Percentiles rank a stretch among this genome's conserved stretches.
Evolutionary conservation across 2,329 filamentous ascomycete genomes (phyloP).

Genomic region (Zopfia rhizophila): DNA sequence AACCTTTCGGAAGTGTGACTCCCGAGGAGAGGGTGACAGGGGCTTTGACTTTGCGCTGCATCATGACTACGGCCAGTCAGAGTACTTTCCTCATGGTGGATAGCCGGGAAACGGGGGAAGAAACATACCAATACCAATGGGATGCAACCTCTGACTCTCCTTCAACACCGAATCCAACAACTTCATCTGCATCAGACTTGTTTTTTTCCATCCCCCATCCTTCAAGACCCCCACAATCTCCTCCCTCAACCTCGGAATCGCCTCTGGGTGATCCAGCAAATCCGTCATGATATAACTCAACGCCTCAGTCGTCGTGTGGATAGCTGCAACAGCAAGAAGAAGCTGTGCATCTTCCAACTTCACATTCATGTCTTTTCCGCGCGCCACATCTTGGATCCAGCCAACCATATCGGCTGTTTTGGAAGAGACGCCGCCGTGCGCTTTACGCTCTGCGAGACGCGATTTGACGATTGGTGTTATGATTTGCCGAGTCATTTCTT

Average conservation of each 20-base stretch:
- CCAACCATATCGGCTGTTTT: conserved; percentile 25
- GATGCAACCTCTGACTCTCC: conserved; percentile 2
- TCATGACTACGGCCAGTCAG: too few relatives aligned
- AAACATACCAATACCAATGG: background rate
- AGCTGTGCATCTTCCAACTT: conserved; percentile 51
- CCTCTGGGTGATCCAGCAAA: conserved; percentile 62
- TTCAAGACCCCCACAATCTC: conserved; percentile 61
- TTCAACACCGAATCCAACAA: conserved; percentile 4
- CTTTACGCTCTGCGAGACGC: conserved; percentile 11
- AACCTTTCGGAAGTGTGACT: conserved; percentile 11
- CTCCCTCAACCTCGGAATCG: conserved; percentile 62
- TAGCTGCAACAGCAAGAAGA: conserved; percentile 52
- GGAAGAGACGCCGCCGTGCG: conserved; percentile 20
- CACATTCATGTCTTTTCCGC: conserved; percentile 47
- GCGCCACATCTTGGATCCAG: conserved; percentile 59
- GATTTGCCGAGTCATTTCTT: conserved; percentile 51
- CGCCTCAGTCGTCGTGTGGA: conserved; percentile 56
- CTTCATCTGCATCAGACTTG: conserved; percentile 48
- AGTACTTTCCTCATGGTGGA: too few relatives aligned
- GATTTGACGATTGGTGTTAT: conserved; percentile 33
- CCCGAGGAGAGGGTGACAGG: conserved; percentile 40
- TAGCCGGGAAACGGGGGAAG: too few relatives aligned
- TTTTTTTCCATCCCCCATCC: conserved; percentile 53
- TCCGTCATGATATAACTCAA: conserved; percentile 63
- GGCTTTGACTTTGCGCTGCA: conserved; percentile 46